These are phyloP conservation scores for Rhododendron mucronatum DNA, from an alignment of 148 eudicot genomes.

Conservation along the genomic window DNA sequence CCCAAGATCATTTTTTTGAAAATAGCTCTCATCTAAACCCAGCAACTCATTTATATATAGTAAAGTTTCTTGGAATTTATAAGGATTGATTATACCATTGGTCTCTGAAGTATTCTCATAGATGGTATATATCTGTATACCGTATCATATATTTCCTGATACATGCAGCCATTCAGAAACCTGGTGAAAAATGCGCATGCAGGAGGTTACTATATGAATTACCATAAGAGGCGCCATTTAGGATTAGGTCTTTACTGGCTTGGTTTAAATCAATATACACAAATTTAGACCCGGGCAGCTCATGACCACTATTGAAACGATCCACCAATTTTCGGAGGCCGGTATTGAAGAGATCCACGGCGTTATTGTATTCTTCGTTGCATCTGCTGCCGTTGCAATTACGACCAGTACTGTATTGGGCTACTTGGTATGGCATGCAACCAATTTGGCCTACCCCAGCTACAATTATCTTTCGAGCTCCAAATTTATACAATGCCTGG, in stretches of 20 bases:
- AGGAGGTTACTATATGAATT: neutral
- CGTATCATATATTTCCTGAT: neutral
- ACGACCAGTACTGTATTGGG: conserved; percentile 25
- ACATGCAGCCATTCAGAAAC: neutral
- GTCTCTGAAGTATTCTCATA: neutral
- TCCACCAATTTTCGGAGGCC: conserved; percentile 63
- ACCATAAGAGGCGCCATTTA: conserved; percentile 47
- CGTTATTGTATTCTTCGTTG: conserved; percentile 62
- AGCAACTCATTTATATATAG: too few relatives aligned
- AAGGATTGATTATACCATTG: too few relatives aligned
- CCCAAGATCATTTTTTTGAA: too few relatives aligned
- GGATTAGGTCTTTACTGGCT: conserved; percentile 37
- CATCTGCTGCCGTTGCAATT: conserved; percentile 42
- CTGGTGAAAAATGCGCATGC: too few relatives aligned
- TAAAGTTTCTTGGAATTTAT: too few relatives aligned
- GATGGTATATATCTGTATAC: neutral
- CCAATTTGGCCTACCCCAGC: conserved; percentile 71
- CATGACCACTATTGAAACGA: conserved; percentile 41
- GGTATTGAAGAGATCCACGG: conserved; percentile 45
- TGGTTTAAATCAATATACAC: conserved; percentile 55
- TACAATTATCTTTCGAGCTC: conserved; percentile 76
- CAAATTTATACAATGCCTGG: conserved; percentile 57
- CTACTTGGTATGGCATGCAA: conserved; percentile 82
- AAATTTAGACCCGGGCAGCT: conserved; percentile 59
- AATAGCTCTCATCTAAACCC: too few relatives aligned